phyloP scores from a whole-genome alignment of 148 eudicot species.

The Chenopodium album region DNA sequence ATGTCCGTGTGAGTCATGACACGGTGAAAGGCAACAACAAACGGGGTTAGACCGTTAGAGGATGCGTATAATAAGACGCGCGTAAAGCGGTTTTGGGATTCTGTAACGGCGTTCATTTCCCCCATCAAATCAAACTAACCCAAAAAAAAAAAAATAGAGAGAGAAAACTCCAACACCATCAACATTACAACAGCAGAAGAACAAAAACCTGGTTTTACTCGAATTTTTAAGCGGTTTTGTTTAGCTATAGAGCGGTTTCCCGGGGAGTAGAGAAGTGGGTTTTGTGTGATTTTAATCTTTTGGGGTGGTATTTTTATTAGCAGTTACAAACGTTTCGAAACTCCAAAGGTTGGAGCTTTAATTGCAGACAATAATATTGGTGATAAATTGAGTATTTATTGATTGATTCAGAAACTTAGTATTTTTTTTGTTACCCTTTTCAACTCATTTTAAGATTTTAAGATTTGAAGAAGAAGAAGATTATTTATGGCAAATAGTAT shows the following conservation, averaged over 20 bases:
- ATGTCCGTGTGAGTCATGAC: slow-evolving; percentile 27
- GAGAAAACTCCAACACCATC: neutral
- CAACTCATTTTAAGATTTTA: slow-evolving; percentile 4
- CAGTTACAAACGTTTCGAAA: slow-evolving; percentile 27
- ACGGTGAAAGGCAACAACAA: slow-evolving; percentile 27
- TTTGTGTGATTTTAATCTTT: neutral
- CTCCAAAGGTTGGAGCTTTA: slow-evolving; percentile 25
- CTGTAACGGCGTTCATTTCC: slow-evolving; percentile 34
- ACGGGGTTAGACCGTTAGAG: neutral
- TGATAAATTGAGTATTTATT: slow-evolving; percentile 1
- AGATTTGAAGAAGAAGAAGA: neutral
- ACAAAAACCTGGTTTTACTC: neutral
- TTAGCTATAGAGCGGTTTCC: neutral
- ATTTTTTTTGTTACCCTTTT: neutral
- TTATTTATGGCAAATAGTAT: slow-evolving; percentile 21
- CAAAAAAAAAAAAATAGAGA: neutral
- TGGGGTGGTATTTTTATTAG: neutral
- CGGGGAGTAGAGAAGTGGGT: neutral
- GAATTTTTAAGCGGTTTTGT: neutral
- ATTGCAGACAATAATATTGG: neutral
- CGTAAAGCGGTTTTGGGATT: slow-evolving; percentile 34
- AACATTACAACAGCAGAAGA: neutral
- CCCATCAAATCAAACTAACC: neutral
- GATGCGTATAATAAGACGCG: slow-evolving; percentile 30
- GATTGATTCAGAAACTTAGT: neutral